Base-by-base conservation (phyloP, 129 eudicot genomes). In the Flaveria linearis region DNA sequence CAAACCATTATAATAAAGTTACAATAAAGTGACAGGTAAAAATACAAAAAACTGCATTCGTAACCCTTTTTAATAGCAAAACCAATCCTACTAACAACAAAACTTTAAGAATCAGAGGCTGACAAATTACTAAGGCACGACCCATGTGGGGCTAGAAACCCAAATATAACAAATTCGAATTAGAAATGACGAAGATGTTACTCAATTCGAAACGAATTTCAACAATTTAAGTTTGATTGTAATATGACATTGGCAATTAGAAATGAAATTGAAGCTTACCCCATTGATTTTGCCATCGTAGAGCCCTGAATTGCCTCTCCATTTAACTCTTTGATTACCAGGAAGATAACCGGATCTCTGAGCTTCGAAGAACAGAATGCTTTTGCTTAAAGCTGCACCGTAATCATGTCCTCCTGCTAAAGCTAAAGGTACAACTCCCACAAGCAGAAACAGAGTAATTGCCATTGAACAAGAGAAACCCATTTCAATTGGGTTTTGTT, bases 311-410 rank as follows among this genome's bases (percentile, higher is more conserved):
- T 91, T 88, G 56, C 81, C 86, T 45, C 97, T 76, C 97, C 97
- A 89, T 26, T 80, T 75, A 22, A 84, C 90, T 8, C 97, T 55
- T 75, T 91, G 96, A 60, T 74, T 83, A 69, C 78, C 73, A 10
- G 97, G 97, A 46, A 91, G 84, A 52, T 77, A 83, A 57, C 97
- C 97, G 41, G 96, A 91, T 72, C 96, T 86, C 33, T 91, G 97
- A n/a, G 96, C 85, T 77, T 91, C 97, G 30, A 89, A 91, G 77
- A 87, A 91, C 65, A 89, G 52, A 65, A 91, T 80, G 84, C 88
- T 85, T 68, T 90, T 90, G 16, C 73, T 73, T 43, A 90, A 83
- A 26, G 96, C 96, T 16, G 56, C 85, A 8, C 80, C 84, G 10
- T 90, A 89, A 67, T 87, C 81, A 67, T 80, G 84, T 47, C 84